Evolutionary conservation across 495 filamentous ascomycete genomes (phyloP).

Genomic region (Annulohypoxylon maeteangense): DNA sequence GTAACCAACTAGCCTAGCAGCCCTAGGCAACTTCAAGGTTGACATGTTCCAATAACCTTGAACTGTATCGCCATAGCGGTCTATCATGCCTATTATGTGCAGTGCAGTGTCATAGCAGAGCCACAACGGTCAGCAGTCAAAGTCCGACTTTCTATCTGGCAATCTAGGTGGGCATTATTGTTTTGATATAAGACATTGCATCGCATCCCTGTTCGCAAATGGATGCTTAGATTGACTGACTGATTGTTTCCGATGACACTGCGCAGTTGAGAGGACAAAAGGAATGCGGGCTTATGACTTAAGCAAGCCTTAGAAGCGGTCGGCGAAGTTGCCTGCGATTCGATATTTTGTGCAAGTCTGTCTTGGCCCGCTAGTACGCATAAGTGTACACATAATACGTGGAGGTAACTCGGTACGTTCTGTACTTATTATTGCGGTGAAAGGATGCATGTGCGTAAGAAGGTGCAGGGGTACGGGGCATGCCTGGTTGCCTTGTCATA

Average conservation of each 20-base stretch:
- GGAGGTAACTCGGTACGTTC: slow-evolving; percentile 10
- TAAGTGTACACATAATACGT: slow-evolving; percentile 17
- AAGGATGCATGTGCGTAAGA: slow-evolving; percentile 40
- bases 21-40: too few relatives aligned
- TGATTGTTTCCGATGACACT: slow-evolving; percentile 45
- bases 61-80: background rate
- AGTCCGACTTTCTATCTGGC: slow-evolving; percentile 40
- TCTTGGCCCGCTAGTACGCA: slow-evolving; percentile 34
- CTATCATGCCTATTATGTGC: background rate
- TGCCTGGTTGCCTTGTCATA: slow-evolving; percentile 22
- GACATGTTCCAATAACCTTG: background rate
- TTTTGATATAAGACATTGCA: slow-evolving; percentile 20
- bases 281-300: slow-evolving; percentile 21
- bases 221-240: slow-evolving; percentile 19
- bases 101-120: slow-evolving; percentile 31
- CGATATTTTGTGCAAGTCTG: slow-evolving; percentile 35
- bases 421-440: slow-evolving; percentile 39
- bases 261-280: slow-evolving; percentile 7
- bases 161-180: slow-evolving; percentile 34
- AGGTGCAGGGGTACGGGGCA: slow-evolving; percentile 6
- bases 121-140: slow-evolving; percentile 45
- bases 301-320: slow-evolving; percentile 37
- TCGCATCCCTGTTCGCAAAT: slow-evolving; percentile 33
- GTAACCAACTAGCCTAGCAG: background rate
- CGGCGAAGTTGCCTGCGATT: slow-evolving; percentile 29